These are phyloP conservation scores for Coemansia asiatica DNA, from an alignment of 192 early-diverging fungal genomes.

Conservation along the genomic window DNA sequence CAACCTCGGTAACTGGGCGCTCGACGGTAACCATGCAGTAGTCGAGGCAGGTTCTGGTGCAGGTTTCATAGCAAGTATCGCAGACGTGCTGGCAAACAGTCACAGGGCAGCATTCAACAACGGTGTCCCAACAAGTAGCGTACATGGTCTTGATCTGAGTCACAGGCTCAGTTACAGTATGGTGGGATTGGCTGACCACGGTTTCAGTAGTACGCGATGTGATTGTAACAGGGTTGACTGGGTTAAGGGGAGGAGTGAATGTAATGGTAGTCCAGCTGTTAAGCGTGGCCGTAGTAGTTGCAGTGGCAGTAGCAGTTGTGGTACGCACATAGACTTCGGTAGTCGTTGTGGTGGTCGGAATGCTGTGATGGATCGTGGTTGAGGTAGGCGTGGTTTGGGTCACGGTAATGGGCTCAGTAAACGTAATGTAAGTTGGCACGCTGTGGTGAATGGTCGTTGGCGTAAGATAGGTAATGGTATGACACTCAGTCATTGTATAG, in stretches of 20 bases:
- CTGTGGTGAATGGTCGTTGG: constrained; percentile 41
- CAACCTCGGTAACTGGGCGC: constrained; percentile 26
- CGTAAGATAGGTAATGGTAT: constrained; percentile 24
- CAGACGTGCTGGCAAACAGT: constrained; percentile 39
- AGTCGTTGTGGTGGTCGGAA: constrained; percentile 27
- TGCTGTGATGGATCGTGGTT: constrained; percentile 23
- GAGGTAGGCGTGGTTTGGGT: constrained; percentile 17
- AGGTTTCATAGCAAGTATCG: constrained; percentile 44
- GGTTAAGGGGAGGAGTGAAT: not conserved
- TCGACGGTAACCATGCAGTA: constrained; percentile 40
- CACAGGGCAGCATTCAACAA: constrained; percentile 49
- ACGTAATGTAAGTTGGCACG: constrained; percentile 37
- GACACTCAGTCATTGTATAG: constrained; percentile 29
- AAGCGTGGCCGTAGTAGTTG: constrained; percentile 20
- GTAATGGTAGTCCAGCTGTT: constrained; percentile 23
- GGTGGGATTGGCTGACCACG: constrained; percentile 16
- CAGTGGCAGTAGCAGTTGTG: constrained; percentile 18
- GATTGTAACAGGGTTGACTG: not conserved
- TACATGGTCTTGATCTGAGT: constrained; percentile 17
- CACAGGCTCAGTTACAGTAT: constrained; percentile 25
- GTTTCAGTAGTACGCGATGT: constrained; percentile 12
- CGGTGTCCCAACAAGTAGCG: constrained; percentile 35
- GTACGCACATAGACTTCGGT: constrained; percentile 27
- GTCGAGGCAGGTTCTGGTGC: constrained; percentile 39
- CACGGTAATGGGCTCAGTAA: constrained; percentile 27